These are phyloP conservation scores for Amyloporia xantha DNA, from an alignment of 768 basidiomycete genomes.

Conservation along the genomic window DNA sequence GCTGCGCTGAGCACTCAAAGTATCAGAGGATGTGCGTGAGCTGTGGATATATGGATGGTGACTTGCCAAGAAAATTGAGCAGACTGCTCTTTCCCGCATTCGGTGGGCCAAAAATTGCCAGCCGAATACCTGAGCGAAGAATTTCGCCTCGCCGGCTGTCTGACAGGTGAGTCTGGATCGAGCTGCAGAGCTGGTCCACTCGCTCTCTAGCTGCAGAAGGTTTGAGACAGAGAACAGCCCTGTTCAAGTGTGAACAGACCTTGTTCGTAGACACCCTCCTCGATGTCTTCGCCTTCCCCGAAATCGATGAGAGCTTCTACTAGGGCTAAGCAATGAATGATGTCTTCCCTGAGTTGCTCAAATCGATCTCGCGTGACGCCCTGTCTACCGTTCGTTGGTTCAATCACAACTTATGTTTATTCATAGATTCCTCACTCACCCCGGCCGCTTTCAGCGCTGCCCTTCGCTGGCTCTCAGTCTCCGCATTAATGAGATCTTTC, in stretches of 20 bases:
- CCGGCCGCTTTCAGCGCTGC: slow-evolving; percentile 62
- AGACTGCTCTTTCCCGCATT: slow-evolving; percentile 93
- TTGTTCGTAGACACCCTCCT: slow-evolving; percentile 70
- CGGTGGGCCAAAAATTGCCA: slow-evolving; percentile 88
- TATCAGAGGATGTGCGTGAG: neutral
- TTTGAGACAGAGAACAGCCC: neutral
- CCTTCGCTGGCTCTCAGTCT: slow-evolving; percentile 76
- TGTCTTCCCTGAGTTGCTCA: slow-evolving; percentile 54
- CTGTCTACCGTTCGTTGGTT: slow-evolving; percentile 30
- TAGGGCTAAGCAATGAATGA: slow-evolving; percentile 68
- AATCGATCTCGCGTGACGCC: slow-evolving; percentile 56
- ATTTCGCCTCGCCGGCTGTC: slow-evolving; percentile 81
- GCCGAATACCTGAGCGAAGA: slow-evolving; percentile 69
- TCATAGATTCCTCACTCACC: slow-evolving; percentile 36
- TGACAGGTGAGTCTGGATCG: slow-evolving; percentile 50
- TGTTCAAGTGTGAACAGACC: slow-evolving; percentile 35
- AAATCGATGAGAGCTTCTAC: slow-evolving; percentile 92
- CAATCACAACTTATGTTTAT: neutral
- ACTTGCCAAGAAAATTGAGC: slow-evolving; percentile 73
- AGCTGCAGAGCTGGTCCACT: slow-evolving; percentile 40
- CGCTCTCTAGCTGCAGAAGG: slow-evolving; percentile 43
- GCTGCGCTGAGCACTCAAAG: slow-evolving; percentile 47
- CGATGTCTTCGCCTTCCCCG: slow-evolving; percentile 86
- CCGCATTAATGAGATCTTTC: slow-evolving; percentile 81
- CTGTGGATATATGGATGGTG: neutral